phyloP scores from a whole-genome alignment of 2,329 filamentous ascomycete species.

The Fusarium bactridioides region DNA sequence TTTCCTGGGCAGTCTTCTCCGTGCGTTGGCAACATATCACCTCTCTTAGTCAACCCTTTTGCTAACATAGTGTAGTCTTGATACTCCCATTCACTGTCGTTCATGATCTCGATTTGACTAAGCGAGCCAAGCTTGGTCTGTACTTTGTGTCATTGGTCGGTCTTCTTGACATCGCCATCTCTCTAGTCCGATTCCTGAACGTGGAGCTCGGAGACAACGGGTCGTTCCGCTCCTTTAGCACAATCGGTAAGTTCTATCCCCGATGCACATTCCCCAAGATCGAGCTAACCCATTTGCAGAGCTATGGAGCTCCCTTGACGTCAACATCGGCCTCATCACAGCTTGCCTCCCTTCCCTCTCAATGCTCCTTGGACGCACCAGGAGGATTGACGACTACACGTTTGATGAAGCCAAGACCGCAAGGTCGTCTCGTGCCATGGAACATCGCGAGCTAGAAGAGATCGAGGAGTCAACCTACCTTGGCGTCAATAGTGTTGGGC shows the following conservation, averaged over 20 bases:
- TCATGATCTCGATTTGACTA: constrained; percentile 16
- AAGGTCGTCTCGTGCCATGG: constrained; percentile 5
- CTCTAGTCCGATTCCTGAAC: constrained; percentile 25
- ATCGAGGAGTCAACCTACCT: constrained; percentile 15
- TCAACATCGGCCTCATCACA: constrained; percentile 24
- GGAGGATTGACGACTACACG: constrained; percentile 1
- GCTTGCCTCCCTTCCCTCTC: constrained; percentile 24
- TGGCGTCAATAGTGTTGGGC: constrained; percentile 3
- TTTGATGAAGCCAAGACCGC: constrained; percentile 22
- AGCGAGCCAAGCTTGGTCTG: constrained; percentile 1
- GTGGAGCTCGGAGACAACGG: constrained; percentile 12
- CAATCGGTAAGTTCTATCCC: neutral
- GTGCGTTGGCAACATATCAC: neutral
- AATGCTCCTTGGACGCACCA: constrained; percentile 13
- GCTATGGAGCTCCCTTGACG: constrained; percentile 30
- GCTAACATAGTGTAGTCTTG: constrained; percentile 6
- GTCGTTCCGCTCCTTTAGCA: constrained; percentile 14
- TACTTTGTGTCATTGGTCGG: constrained; percentile 24
- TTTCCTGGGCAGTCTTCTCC: constrained; percentile 20
- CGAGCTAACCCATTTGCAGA: neutral
- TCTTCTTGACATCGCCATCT: constrained; percentile 22
- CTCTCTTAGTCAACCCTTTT: accelerated
- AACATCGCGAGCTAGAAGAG: constrained; percentile 21
- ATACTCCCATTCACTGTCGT: constrained; percentile 20
- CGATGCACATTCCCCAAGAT: no score